Base-by-base conservation (phyloP, 2,329 filamentous ascomycete genomes). In the Grosmannia penicillata region DNA sequence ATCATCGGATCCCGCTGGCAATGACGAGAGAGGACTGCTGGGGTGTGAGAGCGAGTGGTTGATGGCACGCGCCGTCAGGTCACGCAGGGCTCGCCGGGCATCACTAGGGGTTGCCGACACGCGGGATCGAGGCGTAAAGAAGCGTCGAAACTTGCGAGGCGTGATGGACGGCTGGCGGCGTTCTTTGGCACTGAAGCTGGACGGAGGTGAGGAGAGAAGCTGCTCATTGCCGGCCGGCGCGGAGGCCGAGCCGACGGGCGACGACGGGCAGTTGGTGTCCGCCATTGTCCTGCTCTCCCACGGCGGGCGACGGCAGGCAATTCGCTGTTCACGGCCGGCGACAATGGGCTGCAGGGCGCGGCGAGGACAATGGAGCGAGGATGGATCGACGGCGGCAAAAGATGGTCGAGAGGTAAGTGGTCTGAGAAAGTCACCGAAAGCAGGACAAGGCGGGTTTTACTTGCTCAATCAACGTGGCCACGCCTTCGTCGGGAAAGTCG, bases 101-200 rank as follows among this genome's bases (percentile, higher is more conserved):
- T 58, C 54, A 39, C 56, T 62, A 15, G 53, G 54, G 25, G 56
- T 48, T 11, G 55, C 51, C 2, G 59, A 55, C 22, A 60, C 56
- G 37, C 58, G 54, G 13, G 59, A 58, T 18, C 65, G 59, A 15
- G 67, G 68, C 9, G 66, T 67, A 45, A 72, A 72, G 58, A 72
- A 72, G 21, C 59, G 58, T 25, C 50, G 58, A 44, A 72, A 72
- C 49, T 68, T 70, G 45, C 66, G 56, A 40, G 68, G 68, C 4
- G 68, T 72, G 37, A 72, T 63, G 26, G 66, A 70, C 4, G 68
- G 63, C 40, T 64, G 60, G 15, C 64, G 59, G 44, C 57, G 58
- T 48, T 68, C 65, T 47, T 68, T 70, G 43, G 50, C 31, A 5
- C 25, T 15, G 24, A 21, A 18, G 18, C 10, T 21, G 19, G 33